Conservation (phyloP, 192 early-diverging fungal species). For the Tieghemiomyces parasiticus region DNA sequence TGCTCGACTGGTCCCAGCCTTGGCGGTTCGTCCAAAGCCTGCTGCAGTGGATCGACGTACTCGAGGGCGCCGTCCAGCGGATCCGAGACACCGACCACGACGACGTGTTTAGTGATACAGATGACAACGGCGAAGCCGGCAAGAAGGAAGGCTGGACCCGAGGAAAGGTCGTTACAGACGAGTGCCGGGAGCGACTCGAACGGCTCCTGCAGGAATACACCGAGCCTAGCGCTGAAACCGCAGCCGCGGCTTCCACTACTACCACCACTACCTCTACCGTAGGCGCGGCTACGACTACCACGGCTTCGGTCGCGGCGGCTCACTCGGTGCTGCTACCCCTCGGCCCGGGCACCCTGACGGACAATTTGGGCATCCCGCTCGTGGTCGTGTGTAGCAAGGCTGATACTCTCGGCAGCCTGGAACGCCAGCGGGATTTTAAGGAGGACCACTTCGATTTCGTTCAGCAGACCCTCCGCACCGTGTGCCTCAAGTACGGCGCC, state of each 20-base stretch:
- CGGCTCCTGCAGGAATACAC: slow-evolving; percentile 53
- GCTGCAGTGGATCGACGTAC: slow-evolving; percentile 60
- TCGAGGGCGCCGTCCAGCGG: slow-evolving; percentile 36
- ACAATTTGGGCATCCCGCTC: slow-evolving; percentile 78
- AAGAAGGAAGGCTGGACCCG: slow-evolving; percentile 35
- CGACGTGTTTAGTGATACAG: slow-evolving; percentile 19
- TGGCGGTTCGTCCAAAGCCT: slow-evolving; percentile 73
- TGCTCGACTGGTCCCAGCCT: slow-evolving; percentile 83
- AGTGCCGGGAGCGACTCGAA: slow-evolving; percentile 51
- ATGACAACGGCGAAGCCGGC: slow-evolving; percentile 14
- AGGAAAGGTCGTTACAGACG: slow-evolving; percentile 51
- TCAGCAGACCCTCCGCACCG: slow-evolving; percentile 77
- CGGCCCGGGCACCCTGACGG: slow-evolving; percentile 60
- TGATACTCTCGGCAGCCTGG: slow-evolving; percentile 55
- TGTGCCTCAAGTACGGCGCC: slow-evolving; percentile 87
- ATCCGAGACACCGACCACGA: slow-evolving; percentile 23
- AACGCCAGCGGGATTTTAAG: slow-evolving; percentile 66
- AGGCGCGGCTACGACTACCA: slow-evolving; percentile 16
- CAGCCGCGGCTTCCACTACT: slow-evolving; percentile 17
- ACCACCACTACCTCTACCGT: slow-evolving; percentile 14
- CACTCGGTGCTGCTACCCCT: slow-evolving; percentile 51
- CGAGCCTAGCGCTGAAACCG: slow-evolving; percentile 26
- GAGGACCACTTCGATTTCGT: slow-evolving; percentile 95
- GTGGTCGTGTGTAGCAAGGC: slow-evolving; percentile 82
- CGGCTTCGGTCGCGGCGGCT: slow-evolving; percentile 19